Percentiles rank a stretch among this genome's conserved stretches.
These are phyloP conservation scores for Suillus paluster DNA, from an alignment of 768 basidiomycete species.

Conservation along the genomic window DNA sequence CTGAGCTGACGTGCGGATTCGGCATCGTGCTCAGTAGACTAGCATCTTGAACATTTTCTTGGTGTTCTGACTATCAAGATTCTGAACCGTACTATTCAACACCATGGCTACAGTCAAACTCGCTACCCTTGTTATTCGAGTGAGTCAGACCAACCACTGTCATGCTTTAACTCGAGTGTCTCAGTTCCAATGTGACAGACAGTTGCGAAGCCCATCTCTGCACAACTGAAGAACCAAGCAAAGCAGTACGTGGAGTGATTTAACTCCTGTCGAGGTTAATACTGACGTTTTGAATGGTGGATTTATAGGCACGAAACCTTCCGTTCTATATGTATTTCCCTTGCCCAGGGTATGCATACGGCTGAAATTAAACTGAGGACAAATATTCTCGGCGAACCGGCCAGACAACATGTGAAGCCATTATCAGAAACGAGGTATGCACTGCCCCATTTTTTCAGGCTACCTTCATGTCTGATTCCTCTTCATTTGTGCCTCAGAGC, in stretches of 20 bases:
- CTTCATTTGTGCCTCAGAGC: constrained; percentile 51
- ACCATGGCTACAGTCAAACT: constrained; percentile 76
- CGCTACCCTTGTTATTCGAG: constrained; percentile 72
- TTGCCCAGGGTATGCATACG: constrained; percentile 80
- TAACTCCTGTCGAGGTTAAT: not conserved
- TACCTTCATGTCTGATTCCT: constrained; percentile 1
- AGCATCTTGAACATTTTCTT: not conserved
- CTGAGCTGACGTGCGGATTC: not conserved
- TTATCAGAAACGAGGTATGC: constrained; percentile 75
- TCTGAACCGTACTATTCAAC: not conserved
- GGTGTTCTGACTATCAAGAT: not conserved
- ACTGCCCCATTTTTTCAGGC: not conserved
- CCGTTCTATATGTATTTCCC: constrained; percentile 66
- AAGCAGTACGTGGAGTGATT: constrained; percentile 55
- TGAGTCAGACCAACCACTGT: constrained; percentile 40
- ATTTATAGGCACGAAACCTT: constrained; percentile 70
- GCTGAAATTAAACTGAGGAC: constrained; percentile 74
- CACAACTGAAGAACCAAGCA: constrained; percentile 69
- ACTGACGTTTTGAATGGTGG: not conserved
- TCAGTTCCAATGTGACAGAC: constrained; percentile 49
- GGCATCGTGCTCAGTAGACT: not conserved
- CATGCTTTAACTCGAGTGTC: not conserved
- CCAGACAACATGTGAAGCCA: constrained; percentile 67
- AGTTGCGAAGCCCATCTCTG: constrained; percentile 82
- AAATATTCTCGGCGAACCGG: constrained; percentile 76